A percentile compares a stretch with the other conserved stretches of the same genome.
Conservation (phyloP, 352 stramenopile genomes). For the Phytophthora tentaculata region DNA sequence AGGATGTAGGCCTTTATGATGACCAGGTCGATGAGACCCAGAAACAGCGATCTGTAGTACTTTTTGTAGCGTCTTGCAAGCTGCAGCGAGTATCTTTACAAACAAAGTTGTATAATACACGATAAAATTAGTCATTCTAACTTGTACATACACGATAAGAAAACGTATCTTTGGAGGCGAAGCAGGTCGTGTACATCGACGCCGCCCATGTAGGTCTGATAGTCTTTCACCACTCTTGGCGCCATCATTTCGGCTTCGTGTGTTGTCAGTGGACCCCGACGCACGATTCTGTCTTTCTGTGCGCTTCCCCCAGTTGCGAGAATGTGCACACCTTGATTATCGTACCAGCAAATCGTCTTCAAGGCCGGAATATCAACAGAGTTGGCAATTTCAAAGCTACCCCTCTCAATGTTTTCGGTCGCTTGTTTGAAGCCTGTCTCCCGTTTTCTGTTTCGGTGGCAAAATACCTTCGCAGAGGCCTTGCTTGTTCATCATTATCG, state of each 20-base stretch:
- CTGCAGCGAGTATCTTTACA: too few relatives aligned
- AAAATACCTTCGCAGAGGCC: neutral
- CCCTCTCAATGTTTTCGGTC: neutral
- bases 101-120: too few relatives aligned
- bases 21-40: too few relatives aligned
- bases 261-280: neutral
- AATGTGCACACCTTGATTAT: neutral
- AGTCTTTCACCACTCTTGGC: neutral
- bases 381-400: neutral
- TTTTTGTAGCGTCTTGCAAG: too few relatives aligned
- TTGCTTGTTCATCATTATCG: neutral
- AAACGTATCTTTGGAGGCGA: neutral
- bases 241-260: neutral
- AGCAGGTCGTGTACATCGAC: neutral
- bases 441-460: neutral
- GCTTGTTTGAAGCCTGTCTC: neutral
- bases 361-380: neutral
- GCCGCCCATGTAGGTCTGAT: neutral
- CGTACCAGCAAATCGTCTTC: neutral
- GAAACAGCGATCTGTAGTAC: too few relatives aligned
- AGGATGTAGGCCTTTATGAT: too few relatives aligned
- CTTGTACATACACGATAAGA: neutral
- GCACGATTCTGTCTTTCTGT: neutral
- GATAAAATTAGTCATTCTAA: too few relatives aligned
- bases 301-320: neutral